Evolutionary conservation across 1,284 basidiomycete genomes (phyloP).

Genomic region (Cutaneotrichosporon sp.): DNA sequence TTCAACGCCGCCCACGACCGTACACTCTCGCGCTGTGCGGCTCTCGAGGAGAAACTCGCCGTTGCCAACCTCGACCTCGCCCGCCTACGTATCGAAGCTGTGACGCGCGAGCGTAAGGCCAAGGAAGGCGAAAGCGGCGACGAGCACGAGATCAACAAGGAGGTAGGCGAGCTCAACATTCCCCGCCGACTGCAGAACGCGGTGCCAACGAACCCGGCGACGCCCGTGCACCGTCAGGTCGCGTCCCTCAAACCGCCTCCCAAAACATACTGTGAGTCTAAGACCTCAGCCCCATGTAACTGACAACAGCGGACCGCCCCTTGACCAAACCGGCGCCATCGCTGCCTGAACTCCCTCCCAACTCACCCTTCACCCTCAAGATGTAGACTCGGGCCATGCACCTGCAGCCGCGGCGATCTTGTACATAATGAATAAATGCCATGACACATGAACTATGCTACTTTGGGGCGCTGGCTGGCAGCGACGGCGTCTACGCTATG

Average conservation of each 20-base stretch:
- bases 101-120: too few relatives aligned
- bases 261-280: too few relatives aligned
- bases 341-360: not conserved
- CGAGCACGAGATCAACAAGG: too few relatives aligned
- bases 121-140: too few relatives aligned
- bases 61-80: constrained; percentile 1
- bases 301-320: too few relatives aligned
- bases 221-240: not conserved
- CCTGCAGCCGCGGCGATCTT: too few relatives aligned
- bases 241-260: not conserved
- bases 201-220: not conserved
- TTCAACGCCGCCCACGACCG: not conserved
- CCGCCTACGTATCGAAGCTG: not conserved
- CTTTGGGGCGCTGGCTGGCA: not conserved
- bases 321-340: not conserved
- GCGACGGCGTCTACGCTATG: constrained; percentile 9
- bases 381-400: not conserved
- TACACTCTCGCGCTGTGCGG: not conserved
- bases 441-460: not conserved
- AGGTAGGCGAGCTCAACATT: too few relatives aligned
- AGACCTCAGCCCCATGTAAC: too few relatives aligned
- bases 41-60: not conserved
- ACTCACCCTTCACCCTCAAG: not conserved
- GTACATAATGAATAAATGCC: too few relatives aligned
- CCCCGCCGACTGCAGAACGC: not conserved